Base-by-base conservation (phyloP, 2,329 filamentous ascomycete genomes). In the Mycosphaerella sp. region DNA sequence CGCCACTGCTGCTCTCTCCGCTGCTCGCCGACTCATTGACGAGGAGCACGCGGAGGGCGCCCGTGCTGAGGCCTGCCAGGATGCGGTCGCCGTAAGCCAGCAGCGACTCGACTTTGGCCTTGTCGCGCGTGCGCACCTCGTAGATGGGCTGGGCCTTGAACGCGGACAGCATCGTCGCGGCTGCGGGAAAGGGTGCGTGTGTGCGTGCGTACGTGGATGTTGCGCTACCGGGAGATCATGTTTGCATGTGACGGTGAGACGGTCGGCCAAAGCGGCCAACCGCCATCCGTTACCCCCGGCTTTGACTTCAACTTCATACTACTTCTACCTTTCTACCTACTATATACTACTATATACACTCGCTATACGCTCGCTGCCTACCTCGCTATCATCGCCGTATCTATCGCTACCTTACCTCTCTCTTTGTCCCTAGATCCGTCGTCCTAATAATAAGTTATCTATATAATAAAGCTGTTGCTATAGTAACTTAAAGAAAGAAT, bases 61-160 rank as follows among this genome's bases (percentile, higher is more conserved):
- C 93, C 39, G 86, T 95, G 73, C 89, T 95, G 59, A 98, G 79
- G 53, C 93, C 93, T 55, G 96, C 90, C 51, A 98, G 81, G 36
- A 98, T 80, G 59, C 91, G 84, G 70, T 98, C 93, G 68, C 91
- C 90, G 73, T 95, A 89, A 58, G 92, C 89, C 45, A 97, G 80
- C 62, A 98, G 89, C 47, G 89, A 93, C 75, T 98, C 93, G 74
- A 98, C 95, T 78, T 87, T 93, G 62, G 89, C 95, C 78, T 95
- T 96, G 82, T 97, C 92, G 73, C 89, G 86, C 73, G 85, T 84
- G 76, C 87, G 91, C 67, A 98, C 86, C 87, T 98, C 93, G 79
- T 97, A 87, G 71, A 98, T 92, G 61, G 91, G 88, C 69, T 89
- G 87, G 76, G 93, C 91, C 65, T 87, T 95, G 76, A 98, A 98